Conservation (phyloP, 2,329 filamentous ascomycete genomes). For the Plectosphaerella cucumerina region DNA sequence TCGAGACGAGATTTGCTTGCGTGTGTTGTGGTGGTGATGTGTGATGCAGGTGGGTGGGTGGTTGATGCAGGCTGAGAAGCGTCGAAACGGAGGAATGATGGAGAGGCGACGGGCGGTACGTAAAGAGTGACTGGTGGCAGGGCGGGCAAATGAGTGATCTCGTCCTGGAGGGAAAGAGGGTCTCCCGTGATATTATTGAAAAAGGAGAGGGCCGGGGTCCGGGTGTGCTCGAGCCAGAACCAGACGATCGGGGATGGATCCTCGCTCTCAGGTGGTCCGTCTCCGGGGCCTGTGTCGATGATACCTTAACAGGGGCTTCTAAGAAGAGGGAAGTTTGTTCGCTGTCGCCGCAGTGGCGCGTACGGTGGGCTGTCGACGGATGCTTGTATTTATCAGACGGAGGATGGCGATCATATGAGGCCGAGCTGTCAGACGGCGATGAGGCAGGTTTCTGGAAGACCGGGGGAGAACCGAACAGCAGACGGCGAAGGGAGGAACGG, state of each 20-base stretch:
- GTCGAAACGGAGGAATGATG: conserved; percentile 5
- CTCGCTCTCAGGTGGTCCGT: not conserved
- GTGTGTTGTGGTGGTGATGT: conserved; percentile 1
- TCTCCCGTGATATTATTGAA: conserved; percentile 14
- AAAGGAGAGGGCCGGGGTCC: conserved; percentile 17
- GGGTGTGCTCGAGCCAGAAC: conserved; percentile 15
- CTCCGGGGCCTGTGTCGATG: conserved; percentile 1
- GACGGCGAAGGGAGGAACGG: conserved; percentile 2
- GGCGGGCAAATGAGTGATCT: conserved; percentile 18
- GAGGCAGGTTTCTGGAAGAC: conserved; percentile 8
- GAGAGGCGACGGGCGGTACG: not conserved
- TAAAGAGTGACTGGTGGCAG: conserved; percentile 11
- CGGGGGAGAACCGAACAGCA: conserved; percentile 2
- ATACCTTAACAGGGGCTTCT: conserved; percentile 2
- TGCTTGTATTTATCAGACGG: conserved; percentile 6
- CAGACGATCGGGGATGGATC: conserved; percentile 15
- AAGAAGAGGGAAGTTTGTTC: not conserved
- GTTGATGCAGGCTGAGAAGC: conserved; percentile 6
- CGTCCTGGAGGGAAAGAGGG: conserved; percentile 11
- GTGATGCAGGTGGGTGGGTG: not conserved
- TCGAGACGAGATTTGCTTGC: not conserved
- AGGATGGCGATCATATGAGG: not conserved
- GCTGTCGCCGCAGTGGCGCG: not conserved
- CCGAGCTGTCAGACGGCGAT: conserved; percentile 5
- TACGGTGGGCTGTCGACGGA: not conserved